phyloP scores from a whole-genome alignment of 2,329 filamentous ascomycete species.

The Neopestalotiopsis sp. region DNA sequence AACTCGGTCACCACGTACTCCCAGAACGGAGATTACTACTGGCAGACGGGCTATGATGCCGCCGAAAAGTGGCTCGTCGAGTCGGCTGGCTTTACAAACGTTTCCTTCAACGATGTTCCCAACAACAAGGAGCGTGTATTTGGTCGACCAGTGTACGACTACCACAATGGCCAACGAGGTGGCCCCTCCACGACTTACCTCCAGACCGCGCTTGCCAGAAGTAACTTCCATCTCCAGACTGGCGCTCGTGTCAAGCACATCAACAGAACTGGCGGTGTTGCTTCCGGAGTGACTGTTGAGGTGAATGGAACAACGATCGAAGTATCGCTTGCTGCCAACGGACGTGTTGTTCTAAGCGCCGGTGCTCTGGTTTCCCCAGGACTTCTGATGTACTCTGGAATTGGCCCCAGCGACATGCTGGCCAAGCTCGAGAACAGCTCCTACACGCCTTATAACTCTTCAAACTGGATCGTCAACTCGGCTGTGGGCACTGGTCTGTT shows the following conservation, averaged over 20 bases:
- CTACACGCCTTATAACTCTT: constrained; percentile 30
- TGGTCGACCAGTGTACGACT: constrained; percentile 52
- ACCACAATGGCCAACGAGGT: constrained; percentile 53
- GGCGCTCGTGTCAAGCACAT: constrained; percentile 49
- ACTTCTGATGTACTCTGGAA: constrained; percentile 45
- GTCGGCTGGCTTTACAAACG: constrained; percentile 50
- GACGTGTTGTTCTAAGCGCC: constrained; percentile 40
- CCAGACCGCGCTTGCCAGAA: constrained; percentile 45
- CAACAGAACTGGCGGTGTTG: constrained; percentile 42
- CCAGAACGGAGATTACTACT: constrained; percentile 47
- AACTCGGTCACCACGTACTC: constrained; percentile 50
- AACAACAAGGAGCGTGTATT: constrained; percentile 53
- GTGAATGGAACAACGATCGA: constrained; percentile 36
- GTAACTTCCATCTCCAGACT: constrained; percentile 50
- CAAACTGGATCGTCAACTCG: constrained; percentile 53
- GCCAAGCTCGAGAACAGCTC: constrained; percentile 22
- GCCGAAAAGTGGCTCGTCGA: constrained; percentile 56
- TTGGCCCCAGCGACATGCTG: constrained; percentile 35
- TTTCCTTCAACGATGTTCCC: constrained; percentile 50
- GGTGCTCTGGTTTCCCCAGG: constrained; percentile 39
- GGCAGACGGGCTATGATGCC: constrained; percentile 52
- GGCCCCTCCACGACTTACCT: constrained; percentile 56
- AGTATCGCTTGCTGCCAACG: constrained; percentile 32
- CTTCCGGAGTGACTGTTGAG: constrained; percentile 46
- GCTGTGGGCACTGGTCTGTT: constrained; percentile 56